Evolutionary conservation across 2,329 filamentous ascomycete genomes (phyloP).

Genomic region (Xylaria sp.): DNA sequence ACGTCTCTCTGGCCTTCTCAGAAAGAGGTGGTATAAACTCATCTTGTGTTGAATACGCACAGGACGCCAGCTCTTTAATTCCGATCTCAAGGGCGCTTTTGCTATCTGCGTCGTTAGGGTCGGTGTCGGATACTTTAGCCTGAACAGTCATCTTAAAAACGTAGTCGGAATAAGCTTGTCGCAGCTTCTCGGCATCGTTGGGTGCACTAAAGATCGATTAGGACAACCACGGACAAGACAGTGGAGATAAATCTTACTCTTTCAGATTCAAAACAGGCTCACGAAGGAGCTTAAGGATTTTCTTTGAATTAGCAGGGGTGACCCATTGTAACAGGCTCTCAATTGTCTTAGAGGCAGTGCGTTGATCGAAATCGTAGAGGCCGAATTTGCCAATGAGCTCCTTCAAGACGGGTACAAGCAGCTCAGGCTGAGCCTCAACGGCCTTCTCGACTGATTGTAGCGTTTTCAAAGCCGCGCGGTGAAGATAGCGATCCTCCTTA

Average conservation of each 20-base stretch:
- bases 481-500: conserved; percentile 80
- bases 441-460: conserved; percentile 76
- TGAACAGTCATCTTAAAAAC: conserved; percentile 63
- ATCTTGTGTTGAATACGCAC: conserved; percentile 64
- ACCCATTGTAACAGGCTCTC: conserved; percentile 76
- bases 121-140: conserved; percentile 47
- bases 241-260: conserved; percentile 47
- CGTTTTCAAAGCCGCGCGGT: conserved; percentile 80
- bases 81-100: conserved; percentile 56
- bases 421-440: conserved; percentile 69
- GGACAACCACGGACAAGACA: conserved; percentile 43
- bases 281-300: conserved; percentile 61
- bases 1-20: conserved; percentile 64
- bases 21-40: conserved; percentile 59
- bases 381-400: conserved; percentile 77
- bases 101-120: conserved; percentile 47
- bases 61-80: conserved; percentile 63
- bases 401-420: conserved; percentile 70
- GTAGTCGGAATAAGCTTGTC: conserved; percentile 65
- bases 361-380: conserved; percentile 82
- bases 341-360: conserved; percentile 86
- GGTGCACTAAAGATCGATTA: conserved; percentile 47
- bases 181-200: conserved; percentile 54
- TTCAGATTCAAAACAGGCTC: conserved; percentile 55
- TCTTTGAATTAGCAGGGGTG: conserved; percentile 65